These are phyloP conservation scores for Jamesozyma gamospora DNA, from an alignment of 805 yeast genomes.

Conservation along the genomic window DNA sequence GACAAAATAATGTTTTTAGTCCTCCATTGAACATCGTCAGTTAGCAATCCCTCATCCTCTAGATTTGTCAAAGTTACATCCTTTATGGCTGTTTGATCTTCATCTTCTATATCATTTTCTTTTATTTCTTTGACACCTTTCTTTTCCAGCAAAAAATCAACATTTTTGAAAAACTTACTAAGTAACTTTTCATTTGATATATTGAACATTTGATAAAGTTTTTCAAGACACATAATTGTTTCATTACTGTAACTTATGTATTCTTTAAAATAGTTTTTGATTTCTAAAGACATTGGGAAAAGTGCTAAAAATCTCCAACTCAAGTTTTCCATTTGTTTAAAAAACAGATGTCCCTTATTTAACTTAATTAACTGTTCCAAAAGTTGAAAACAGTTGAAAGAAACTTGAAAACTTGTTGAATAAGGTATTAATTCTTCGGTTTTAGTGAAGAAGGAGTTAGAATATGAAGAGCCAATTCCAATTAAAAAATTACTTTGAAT, in stretches of 20 bases:
- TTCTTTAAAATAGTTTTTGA: slow-evolving; percentile 39
- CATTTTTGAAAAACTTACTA: slow-evolving; percentile 33
- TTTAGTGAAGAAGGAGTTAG: slow-evolving; percentile 21
- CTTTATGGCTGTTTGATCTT: slow-evolving; percentile 39
- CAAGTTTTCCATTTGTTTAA: slow-evolving; percentile 38
- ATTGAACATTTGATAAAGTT: slow-evolving; percentile 41
- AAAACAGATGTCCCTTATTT: slow-evolving; percentile 38
- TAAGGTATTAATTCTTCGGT: slow-evolving; percentile 36
- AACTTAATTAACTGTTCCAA: slow-evolving; percentile 49
- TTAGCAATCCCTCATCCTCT: not conserved
- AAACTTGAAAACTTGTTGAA: slow-evolving; percentile 33
- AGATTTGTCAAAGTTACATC: slow-evolving; percentile 7
- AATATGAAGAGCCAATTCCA: slow-evolving; percentile 15
- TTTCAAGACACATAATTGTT: slow-evolving; percentile 45
- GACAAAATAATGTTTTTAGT: slow-evolving; percentile 32
- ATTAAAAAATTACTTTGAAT: slow-evolving; percentile 10
- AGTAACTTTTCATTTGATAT: slow-evolving; percentile 36
- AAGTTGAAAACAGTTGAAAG: slow-evolving; percentile 43
- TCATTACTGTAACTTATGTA: slow-evolving; percentile 51
- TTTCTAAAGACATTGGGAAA: slow-evolving; percentile 34
- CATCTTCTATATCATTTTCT: slow-evolving; percentile 33
- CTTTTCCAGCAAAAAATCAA: slow-evolving; percentile 34
- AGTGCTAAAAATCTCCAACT: slow-evolving; percentile 53
- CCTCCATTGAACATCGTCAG: slow-evolving; percentile 34
- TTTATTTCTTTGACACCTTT: slow-evolving; percentile 25